Evolutionary conservation across 495 filamentous ascomycete species (phyloP), one percentile per base, ranked within the genome.

Genomic region (Apodospora peruviana): DNA sequence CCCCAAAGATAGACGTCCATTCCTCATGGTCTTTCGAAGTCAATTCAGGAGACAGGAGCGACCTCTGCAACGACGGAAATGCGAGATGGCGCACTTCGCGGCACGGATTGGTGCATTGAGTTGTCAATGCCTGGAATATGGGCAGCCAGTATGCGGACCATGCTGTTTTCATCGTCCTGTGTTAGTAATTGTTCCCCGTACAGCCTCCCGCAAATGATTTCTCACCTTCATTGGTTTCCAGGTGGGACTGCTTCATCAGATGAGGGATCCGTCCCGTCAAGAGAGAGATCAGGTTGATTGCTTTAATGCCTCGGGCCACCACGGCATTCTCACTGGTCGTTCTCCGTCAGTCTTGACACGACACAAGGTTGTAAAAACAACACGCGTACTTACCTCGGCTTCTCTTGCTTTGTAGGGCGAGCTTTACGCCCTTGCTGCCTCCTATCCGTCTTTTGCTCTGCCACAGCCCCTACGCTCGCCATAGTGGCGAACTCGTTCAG

Each of bases 91-190:
- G 82, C 41, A 99, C 89, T 63, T 95, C 90, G 37, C 93, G 88
- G 62, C 90, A 96, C 5, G 94, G 91, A 59, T 97, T 99, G 52
- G 87, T 85, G 69, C 89, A 96, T 69, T 98, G 93, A 8, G 80
- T 79, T 8, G 87, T 93, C 23, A 97, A 71, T 11, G 88, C 84
- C 51, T 86, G 80, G 70, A 98, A 91, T 25, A 97, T 91, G 19
- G 91, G 94, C 14, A 90, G 84, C 93, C 93, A 99, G 64, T 99
- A 99, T 12, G 94, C 88, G 24, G 88, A 87, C 93, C 93, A 99
- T 29, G 93, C 93, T 89, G 52, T n/a, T n/a, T n/a, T n/a, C n/a
- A n/a, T n/a, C 43, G 45, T 3, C 27, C 17, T 14, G n/a, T 5
- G 43, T 72, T 47, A 71, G 64, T 8, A 37, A 32, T 36, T 5